These are phyloP conservation scores for Drechslerella stenobrocha DNA, from an alignment of 2,329 filamentous ascomycete genomes.

Conservation along the genomic window DNA sequence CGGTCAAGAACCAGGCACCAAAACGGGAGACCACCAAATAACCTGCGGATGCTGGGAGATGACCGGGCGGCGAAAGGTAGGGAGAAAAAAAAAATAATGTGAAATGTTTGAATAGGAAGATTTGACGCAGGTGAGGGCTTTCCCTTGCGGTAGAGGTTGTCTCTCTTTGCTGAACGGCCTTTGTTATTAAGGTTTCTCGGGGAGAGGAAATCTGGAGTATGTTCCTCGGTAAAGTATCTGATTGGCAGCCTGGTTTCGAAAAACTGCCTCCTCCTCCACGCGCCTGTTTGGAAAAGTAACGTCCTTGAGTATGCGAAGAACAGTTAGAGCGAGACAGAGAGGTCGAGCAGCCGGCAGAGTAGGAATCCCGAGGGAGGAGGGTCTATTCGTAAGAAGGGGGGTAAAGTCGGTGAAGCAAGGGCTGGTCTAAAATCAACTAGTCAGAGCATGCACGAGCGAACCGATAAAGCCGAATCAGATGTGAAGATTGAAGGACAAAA, in stretches of 20 bases:
- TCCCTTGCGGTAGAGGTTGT: constrained; percentile 19
- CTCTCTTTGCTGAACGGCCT: constrained; percentile 16
- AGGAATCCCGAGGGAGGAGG: background rate
- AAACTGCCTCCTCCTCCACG: constrained; percentile 11
- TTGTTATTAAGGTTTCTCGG: constrained; percentile 29
- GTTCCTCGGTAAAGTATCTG: constrained; percentile 49
- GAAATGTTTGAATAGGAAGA: constrained; percentile 29
- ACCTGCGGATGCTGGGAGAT: background rate
- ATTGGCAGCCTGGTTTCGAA: constrained; percentile 26
- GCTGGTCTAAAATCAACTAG: background rate
- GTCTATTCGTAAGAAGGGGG: background rate
- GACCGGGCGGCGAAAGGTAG: background rate
- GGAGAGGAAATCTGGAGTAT: constrained; percentile 43
- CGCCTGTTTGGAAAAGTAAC: background rate
- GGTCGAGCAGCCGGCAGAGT: background rate
- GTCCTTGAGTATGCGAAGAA: background rate
- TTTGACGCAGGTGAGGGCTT: constrained; percentile 29
- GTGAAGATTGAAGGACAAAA: background rate
- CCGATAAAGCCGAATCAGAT: background rate
- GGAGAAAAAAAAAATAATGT: constrained; percentile 13
- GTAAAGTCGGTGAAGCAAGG: background rate
- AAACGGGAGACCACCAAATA: background rate
- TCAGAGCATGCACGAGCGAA: background rate
- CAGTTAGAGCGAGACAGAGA: background rate
- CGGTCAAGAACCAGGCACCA: background rate